Percentiles rank a stretch among this genome's conserved stretches.
phyloP scores from a whole-genome alignment of 805 yeast species.

The Suhomyces sp. region DNA sequence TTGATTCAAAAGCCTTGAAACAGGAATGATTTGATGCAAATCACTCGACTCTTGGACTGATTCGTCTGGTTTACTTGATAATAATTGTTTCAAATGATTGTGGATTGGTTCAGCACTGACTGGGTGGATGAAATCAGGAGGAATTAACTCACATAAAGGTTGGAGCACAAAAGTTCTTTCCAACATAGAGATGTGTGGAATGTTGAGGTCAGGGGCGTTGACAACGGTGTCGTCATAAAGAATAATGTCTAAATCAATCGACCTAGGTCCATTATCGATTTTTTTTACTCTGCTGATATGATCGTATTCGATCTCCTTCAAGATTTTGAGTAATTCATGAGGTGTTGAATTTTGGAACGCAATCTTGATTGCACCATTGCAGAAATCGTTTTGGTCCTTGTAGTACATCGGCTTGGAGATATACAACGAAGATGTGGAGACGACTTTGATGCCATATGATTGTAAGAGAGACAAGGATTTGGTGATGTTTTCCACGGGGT shows the following conservation, averaged over 20 bases:
- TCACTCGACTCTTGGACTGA: conserved; percentile 50
- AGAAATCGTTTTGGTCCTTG: conserved; percentile 73
- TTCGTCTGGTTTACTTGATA: conserved; percentile 32
- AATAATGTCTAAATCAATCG: conserved; percentile 85
- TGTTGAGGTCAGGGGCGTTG: conserved; percentile 56
- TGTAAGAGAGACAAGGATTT: conserved; percentile 52
- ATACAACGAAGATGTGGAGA: conserved; percentile 73
- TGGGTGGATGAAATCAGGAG: conserved; percentile 72
- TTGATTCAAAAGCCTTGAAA: conserved; percentile 18
- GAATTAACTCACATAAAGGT: conserved; percentile 80
- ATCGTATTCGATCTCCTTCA: conserved; percentile 79
- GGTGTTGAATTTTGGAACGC: conserved; percentile 62
- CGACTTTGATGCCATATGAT: conserved; percentile 43
- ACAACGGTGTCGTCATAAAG: conserved; percentile 62
- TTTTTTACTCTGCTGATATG: conserved; percentile 69
- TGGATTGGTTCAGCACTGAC: conserved; percentile 80
- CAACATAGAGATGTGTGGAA: conserved; percentile 87
- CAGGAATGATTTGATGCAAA: conserved; percentile 53
- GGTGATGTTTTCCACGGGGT: conserved; percentile 60
- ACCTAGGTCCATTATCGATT: conserved; percentile 88
- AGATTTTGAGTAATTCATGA: conserved; percentile 51
- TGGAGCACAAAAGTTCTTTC: conserved; percentile 88
- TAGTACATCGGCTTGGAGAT: conserved; percentile 92
- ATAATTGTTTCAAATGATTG: conserved; percentile 59
- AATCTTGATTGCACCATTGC: conserved; percentile 77